Base-by-base conservation (phyloP, 352 stramenopile species). In the Proteromonas lacertae region DNA sequence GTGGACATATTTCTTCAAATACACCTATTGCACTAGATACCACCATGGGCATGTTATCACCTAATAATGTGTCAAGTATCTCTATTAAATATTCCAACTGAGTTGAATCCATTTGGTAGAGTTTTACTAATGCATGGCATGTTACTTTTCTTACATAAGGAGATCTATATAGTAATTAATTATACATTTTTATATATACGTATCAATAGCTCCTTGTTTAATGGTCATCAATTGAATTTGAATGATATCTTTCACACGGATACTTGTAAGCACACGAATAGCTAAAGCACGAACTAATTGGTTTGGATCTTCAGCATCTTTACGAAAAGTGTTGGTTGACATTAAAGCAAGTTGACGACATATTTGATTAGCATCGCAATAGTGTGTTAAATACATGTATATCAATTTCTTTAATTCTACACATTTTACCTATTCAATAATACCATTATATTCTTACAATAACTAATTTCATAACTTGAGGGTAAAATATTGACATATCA, bases 331-430 rank as follows among this genome's bases (percentile, higher is more conserved):
- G 56, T 96, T 96, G 52, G 96, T 95, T 32, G 60, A 80, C 9
- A 97, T 57, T 23, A 97, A 51, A 32, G 79, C 78, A 14, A 96
- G 55, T 52, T 95, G 81, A 12, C 84, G 62, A 48, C 81, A 95
- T 38, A 76, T 69, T 19, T 64, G 58, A 49, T 92, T 80, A 35
- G 62, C 59, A 57, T 94, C 79, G 2, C 77, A 74, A 53, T 96
- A 95, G 54, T 93, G 78, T n/a, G 92, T 76, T 10, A 97, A 59
- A 53, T 92, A 97, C 58, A 93, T 94, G 57, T 95, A 97, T 17
- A 94, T 80, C 58, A 97, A 83, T 55, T 95, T 95, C 45, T 93
- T 91, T n/a, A 97, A 73, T 51, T 96, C 82, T 21, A 97, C 65
- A 31, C 59, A 84, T 18, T 68, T 70, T 20, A 51, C 57, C 4